A percentile compares a stretch with the other conserved stretches of the same genome.
phyloP scores from a whole-genome alignment of 2,329 filamentous ascomycete species.

The Teratosphaeria destructans region DNA sequence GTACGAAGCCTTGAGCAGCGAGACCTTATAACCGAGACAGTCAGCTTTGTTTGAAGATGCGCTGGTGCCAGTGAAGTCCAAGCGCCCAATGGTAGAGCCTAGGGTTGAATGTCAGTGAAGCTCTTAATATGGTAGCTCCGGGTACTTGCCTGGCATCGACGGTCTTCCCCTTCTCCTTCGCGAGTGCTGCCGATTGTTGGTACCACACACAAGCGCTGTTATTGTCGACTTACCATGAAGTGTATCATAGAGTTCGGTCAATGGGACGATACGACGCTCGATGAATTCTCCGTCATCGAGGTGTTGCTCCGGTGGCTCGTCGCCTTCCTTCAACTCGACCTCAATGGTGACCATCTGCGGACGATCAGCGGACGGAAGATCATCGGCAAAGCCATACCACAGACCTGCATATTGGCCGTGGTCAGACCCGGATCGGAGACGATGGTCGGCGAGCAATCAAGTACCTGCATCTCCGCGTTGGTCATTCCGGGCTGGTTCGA shows the following conservation, averaged over 20 bases:
- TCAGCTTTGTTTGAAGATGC: conserved; percentile 21
- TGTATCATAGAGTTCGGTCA: conserved; percentile 46
- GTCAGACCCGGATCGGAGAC: conserved; percentile 55
- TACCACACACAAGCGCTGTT: background rate
- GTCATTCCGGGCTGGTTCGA: conserved; percentile 47
- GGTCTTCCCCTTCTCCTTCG: conserved; percentile 39
- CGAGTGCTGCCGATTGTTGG: conserved; percentile 16
- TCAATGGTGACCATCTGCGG: conserved; percentile 45
- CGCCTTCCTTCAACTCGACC: conserved; percentile 41
- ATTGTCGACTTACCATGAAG: conserved; percentile 31
- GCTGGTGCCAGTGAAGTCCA: conserved; percentile 39
- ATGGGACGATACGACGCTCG: conserved; percentile 47
- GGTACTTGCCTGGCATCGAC: conserved; percentile 38
- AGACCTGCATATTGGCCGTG: conserved; percentile 48
- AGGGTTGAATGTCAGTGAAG: conserved; percentile 1
- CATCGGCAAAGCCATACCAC: conserved; percentile 1
- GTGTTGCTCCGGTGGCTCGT: conserved; percentile 46
- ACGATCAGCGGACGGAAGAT: background rate
- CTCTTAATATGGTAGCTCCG: background rate
- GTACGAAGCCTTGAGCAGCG: conserved; percentile 18
- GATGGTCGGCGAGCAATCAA: conserved; percentile 52
- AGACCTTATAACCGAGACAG: conserved; percentile 15
- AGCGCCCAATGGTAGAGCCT: conserved; percentile 53
- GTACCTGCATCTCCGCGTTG: conserved; percentile 26
- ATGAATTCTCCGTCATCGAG: conserved; percentile 54